Conservation (phyloP, 2,329 filamentous ascomycete genomes). For the Pseudohalonectria lignicola region DNA sequence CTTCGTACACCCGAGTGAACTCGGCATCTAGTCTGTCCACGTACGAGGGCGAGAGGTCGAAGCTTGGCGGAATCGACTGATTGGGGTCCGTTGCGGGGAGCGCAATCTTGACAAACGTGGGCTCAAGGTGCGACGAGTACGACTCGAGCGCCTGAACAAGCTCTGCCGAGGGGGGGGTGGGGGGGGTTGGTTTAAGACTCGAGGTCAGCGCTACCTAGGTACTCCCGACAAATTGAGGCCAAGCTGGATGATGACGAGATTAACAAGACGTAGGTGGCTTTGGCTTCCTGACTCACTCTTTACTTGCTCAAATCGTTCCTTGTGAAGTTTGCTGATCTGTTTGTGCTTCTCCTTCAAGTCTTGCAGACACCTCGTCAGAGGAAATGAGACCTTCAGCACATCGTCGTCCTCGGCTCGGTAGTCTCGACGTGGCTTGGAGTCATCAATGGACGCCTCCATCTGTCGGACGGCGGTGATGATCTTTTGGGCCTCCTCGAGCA, state of each 20-base stretch:
- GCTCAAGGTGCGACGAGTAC: conserved; percentile 90
- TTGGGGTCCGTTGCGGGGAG: conserved; percentile 75
- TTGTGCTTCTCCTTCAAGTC: conserved; percentile 76
- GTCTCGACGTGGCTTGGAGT: conserved; percentile 55
- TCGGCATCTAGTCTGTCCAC: conserved; percentile 79
- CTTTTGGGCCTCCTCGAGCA: conserved; percentile 81
- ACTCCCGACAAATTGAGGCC: too few relatives aligned
- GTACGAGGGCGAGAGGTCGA: conserved; percentile 87
- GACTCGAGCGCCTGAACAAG: conserved; percentile 89
- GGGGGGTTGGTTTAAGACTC: too few relatives aligned
- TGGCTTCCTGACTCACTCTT: too few relatives aligned
- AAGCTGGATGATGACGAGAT: too few relatives aligned
- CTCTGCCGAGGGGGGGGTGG: too few relatives aligned
- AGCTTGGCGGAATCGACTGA: conserved; percentile 66
- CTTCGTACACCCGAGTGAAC: conserved; percentile 91
- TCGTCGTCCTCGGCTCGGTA: conserved; percentile 45
- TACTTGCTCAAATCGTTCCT: conserved; percentile 89
- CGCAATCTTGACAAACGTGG: conserved; percentile 73
- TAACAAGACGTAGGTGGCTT: too few relatives aligned
- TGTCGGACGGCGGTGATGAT: conserved; percentile 81
- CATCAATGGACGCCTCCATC: conserved; percentile 85
- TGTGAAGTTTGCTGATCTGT: conserved; percentile 70
- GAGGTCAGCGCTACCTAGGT: too few relatives aligned
- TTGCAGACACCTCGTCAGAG: conserved; percentile 69
- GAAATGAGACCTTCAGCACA: conserved; percentile 69